These are phyloP conservation scores for Diplogelasinospora grovesii DNA, from an alignment of 495 filamentous ascomycete genomes.

Conservation along the genomic window DNA sequence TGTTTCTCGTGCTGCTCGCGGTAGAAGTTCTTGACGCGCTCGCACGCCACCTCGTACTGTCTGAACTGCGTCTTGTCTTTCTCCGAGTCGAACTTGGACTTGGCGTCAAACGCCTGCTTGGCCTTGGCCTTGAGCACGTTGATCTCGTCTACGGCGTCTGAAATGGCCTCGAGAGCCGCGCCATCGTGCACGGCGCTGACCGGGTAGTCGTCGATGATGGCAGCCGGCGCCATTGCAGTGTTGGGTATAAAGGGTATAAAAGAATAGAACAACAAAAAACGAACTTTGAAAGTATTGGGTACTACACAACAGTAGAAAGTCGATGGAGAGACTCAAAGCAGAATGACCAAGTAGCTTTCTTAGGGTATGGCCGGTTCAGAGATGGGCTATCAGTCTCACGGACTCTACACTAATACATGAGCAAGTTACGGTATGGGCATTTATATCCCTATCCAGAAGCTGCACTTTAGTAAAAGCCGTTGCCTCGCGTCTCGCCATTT, in stretches of 20 bases:
- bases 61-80: conserved; percentile 82
- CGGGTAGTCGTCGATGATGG: conserved; percentile 11
- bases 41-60: conserved; percentile 70
- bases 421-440: too few relatives aligned
- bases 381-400: too few relatives aligned
- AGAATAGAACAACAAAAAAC: background rate
- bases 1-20: conserved; percentile 77
- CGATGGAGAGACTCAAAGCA: too few relatives aligned
- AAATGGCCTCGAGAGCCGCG: conserved; percentile 68
- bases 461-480: too few relatives aligned
- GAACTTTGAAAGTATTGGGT: too few relatives aligned
- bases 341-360: too few relatives aligned
- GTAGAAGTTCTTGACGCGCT: conserved; percentile 78
- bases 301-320: too few relatives aligned
- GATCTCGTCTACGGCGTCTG: conserved; percentile 73
- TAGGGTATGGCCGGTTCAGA: too few relatives aligned
- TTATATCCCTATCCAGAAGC: too few relatives aligned
- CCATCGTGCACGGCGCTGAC: conserved; percentile 44
- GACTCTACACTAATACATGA: too few relatives aligned
- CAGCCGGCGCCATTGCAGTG: conserved; percentile 6
- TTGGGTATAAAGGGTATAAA: background rate
- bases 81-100: conserved; percentile 61
- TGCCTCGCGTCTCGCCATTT: too few relatives aligned
- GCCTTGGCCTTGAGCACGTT: conserved; percentile 61
- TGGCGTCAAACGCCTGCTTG: conserved; percentile 45